Base-by-base conservation (phyloP, 331 rosid species). In the Prunus yedoensis region DNA sequence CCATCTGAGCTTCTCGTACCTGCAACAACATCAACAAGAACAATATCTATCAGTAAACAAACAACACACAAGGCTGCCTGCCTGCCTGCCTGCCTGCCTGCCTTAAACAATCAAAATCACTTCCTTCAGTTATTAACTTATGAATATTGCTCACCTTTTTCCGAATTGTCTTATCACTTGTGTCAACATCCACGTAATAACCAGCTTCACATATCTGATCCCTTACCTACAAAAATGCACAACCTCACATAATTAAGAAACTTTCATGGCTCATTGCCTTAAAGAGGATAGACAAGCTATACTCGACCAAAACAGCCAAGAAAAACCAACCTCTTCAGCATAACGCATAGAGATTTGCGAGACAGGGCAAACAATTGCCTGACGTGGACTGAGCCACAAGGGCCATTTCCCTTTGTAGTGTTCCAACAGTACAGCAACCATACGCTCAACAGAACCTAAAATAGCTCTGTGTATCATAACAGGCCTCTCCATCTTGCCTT, bases 401-500 rank as follows among this genome's bases (percentile, higher is more conserved):
- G 99, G 99, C 99, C 99, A 94, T 81, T 92, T 94, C 41, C 99
- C 99, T 83, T 92, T 92, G 84, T 88, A 94, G 84, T 94, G 96
- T 89, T 92, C 99, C 85, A 94, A 82, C 73, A 94, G 84, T 60
- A 92, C 89, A 68, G 99, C 99, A 88, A 94, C 89, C 99, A 95
- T 95, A 35, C 98, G 88, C 79, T 92, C 99, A 76, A 95, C 99
- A 69, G 99, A 95, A 67, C 99, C 98, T 74, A 95, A 86, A 77
- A 95, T 77, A 54, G 99, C 98, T 88, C 99, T 84, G 81, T 95
- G 99, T 73, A 95, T 95, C 99, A 95, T 95, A 76, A 95, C 99
- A 68, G 97, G 99, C 50, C 82, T 79, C 84, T 95, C 99, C 85
- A 89, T 89, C 84, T 90, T 95, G 80, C 91, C 96, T 95, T 95